Conservation (phyloP, 139 green algal species). For the Auxenochlorella pyrenoidosa region DNA sequence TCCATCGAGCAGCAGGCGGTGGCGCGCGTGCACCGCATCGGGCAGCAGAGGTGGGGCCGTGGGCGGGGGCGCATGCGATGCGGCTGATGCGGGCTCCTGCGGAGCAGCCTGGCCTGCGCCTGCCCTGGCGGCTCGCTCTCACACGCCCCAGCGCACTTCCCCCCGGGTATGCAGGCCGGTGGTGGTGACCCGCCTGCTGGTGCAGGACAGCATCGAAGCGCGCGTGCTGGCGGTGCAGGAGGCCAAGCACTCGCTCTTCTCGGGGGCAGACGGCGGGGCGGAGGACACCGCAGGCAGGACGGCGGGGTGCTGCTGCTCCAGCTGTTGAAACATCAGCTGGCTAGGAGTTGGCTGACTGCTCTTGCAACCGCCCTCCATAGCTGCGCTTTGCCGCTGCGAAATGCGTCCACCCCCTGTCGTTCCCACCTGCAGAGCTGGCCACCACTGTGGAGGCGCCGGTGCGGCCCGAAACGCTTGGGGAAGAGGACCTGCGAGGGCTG, state of each 20-base stretch:
- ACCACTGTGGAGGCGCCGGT: conserved; percentile 20
- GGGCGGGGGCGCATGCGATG: no score
- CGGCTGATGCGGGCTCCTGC: no score
- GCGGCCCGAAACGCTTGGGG: background rate
- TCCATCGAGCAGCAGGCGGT: conserved; percentile 61
- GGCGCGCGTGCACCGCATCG: conserved; percentile 60
- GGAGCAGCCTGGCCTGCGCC: no score
- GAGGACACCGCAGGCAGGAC: conserved; percentile 22
- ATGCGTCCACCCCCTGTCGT: background rate
- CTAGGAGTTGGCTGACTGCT: no score
- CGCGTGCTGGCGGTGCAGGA: conserved; percentile 32
- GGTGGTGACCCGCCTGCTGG: conserved; percentile 50
- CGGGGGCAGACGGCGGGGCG: background rate
- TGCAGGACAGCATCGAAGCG: conserved; percentile 57
- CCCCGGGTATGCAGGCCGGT: conserved; percentile 50
- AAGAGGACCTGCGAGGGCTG: conserved; percentile 12
- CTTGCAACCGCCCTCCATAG: no score
- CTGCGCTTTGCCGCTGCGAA: no score
- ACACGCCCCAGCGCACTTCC: no score
- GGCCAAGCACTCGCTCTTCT: conserved; percentile 35
- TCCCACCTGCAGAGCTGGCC: conserved; percentile 4
- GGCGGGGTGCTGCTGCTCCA: no score
- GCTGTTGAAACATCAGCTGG: no score
- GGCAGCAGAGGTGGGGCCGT: conserved; percentile 41
- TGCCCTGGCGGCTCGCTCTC: no score